These are phyloP conservation scores for Neurospora tetraspora DNA, from an alignment of 495 filamentous ascomycete species.

Conservation along the genomic window DNA sequence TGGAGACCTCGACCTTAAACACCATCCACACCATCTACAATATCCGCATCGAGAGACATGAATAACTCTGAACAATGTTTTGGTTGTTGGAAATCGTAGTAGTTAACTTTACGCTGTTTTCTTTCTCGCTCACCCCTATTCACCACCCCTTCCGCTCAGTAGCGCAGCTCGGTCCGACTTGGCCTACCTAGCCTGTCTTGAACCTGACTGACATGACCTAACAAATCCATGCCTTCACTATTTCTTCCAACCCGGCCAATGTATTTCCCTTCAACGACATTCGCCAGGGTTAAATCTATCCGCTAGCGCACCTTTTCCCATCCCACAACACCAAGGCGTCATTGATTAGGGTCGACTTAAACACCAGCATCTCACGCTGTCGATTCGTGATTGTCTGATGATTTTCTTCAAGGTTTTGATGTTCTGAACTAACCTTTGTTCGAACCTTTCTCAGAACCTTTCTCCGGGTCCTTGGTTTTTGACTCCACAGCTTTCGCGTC, in stretches of 20 bases:
- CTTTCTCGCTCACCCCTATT: neutral
- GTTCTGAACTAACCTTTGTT: neutral
- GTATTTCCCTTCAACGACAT: neutral
- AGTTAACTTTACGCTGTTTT: neutral
- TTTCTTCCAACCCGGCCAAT: neutral
- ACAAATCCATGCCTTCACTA: neutral
- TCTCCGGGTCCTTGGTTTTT: neutral
- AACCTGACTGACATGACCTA: neutral
- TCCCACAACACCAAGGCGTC: neutral
- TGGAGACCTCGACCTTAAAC: neutral
- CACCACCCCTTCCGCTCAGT: neutral
- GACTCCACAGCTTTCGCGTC: neutral
- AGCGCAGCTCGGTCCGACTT: neutral
- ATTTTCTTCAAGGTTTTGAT: neutral
- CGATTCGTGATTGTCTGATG: neutral
- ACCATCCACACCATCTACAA: neutral
- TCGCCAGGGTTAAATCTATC: neutral
- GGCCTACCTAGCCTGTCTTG: neutral
- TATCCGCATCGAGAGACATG: neutral
- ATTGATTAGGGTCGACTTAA: neutral
- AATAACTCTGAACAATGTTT: neutral
- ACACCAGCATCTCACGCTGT: neutral
- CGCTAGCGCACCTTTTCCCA: neutral
- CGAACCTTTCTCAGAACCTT: neutral
- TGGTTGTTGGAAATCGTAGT: neutral